Conservation (phyloP, 1,284 basidiomycete genomes). For the Inonotus obliquus region DNA sequence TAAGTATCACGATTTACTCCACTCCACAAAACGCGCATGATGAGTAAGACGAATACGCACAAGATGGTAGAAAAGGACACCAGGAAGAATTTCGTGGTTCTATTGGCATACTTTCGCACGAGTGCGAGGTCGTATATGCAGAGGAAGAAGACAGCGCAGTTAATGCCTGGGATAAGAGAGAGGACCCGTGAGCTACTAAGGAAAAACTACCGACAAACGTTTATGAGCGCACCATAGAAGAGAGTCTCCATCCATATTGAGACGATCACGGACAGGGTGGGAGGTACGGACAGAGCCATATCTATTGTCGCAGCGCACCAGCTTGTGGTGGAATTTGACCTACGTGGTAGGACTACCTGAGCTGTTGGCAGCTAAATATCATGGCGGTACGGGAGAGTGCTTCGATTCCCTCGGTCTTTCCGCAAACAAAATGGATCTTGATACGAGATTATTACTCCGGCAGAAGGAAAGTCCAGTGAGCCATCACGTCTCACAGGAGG, state of each 20-base stretch:
- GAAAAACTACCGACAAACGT: background rate
- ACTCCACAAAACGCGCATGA: background rate
- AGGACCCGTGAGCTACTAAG: background rate
- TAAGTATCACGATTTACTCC: background rate
- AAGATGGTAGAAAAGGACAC: background rate
- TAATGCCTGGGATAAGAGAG: background rate
- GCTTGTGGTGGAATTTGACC: no score
- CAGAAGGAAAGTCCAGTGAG: no score
- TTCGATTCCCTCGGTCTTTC: no score
- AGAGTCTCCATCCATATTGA: slow-evolving; percentile 3
- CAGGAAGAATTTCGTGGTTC: background rate
- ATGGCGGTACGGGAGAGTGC: no score
- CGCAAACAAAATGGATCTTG: no score
- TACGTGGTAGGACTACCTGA: no score
- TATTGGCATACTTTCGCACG: background rate
- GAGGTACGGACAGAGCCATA: slow-evolving; percentile 5
- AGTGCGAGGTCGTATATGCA: background rate
- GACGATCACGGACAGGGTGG: background rate
- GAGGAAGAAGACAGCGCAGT: background rate
- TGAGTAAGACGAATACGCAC: background rate
- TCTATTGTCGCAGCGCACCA: no score
- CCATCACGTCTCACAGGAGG: no score
- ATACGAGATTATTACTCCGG: no score
- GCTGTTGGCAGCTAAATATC: no score
- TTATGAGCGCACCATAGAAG: background rate